A percentile compares a stretch with the other conserved stretches of the same genome.
phyloP scores from a whole-genome alignment of 345 rosid species.

The Hypericum perforatum region DNA sequence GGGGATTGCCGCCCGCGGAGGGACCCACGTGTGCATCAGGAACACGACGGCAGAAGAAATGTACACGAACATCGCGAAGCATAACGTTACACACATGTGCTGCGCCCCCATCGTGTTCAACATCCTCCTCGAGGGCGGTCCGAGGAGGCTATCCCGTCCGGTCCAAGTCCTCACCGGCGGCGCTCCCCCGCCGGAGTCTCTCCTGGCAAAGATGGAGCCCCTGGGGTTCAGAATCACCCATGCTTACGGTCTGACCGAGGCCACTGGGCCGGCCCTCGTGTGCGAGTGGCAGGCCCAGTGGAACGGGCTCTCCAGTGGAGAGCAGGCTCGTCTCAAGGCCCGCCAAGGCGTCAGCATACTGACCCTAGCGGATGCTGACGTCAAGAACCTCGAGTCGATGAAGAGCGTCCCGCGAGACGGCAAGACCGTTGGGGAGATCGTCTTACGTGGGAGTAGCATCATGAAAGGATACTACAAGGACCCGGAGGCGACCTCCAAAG shows the following conservation, averaged over 20 bases:
- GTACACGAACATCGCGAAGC: conserved; percentile 35
- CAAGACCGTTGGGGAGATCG: conserved; percentile 55
- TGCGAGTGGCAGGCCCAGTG: conserved; percentile 75
- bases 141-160: conserved; percentile 27
- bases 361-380: conserved; percentile 60
- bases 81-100: conserved; percentile 68
- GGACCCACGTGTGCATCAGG: conserved; percentile 60
- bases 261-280: conserved; percentile 54
- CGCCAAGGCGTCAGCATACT: conserved; percentile 56
- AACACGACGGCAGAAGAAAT: conserved; percentile 41
- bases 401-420: conserved; percentile 54
- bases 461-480: conserved; percentile 75
- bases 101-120: conserved; percentile 69
- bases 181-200: conserved; percentile 55
- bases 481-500: conserved; percentile 31
- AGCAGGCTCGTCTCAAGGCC: conserved; percentile 38
- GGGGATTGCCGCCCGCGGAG: conserved; percentile 67
- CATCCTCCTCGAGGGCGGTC: conserved; percentile 44
- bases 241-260: conserved; percentile 68
- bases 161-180: conserved; percentile 71
- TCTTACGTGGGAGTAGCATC: conserved; percentile 54
- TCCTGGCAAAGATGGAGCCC: conserved; percentile 38
- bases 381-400: conserved; percentile 43
- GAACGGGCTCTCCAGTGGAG: conserved; percentile 29
- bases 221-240: conserved; percentile 65